Evolutionary conservation across 2,329 filamentous ascomycete species (phyloP).

Genomic region (Colletotrichum plurivorum): DNA sequence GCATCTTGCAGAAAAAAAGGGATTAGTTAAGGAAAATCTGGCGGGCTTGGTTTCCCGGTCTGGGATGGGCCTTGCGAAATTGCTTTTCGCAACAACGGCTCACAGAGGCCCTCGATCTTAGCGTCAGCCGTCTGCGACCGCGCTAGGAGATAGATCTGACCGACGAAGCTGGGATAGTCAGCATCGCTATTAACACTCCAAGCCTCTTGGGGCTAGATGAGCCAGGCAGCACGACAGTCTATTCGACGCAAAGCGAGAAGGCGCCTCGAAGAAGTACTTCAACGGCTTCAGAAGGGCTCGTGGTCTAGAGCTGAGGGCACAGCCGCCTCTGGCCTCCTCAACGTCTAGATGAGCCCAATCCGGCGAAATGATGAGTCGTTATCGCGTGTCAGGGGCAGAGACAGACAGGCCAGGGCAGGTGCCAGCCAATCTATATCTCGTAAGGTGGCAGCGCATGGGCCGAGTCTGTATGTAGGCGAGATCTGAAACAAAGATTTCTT

Average conservation of each 20-base stretch:
- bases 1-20: conserved; percentile 2
- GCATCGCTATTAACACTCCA: background rate
- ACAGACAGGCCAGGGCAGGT: conserved; percentile 12
- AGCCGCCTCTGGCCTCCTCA: background rate
- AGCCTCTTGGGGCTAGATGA: conserved; percentile 5
- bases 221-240: background rate
- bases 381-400: conserved; percentile 20
- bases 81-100: background rate
- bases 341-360: conserved; percentile 21
- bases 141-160: background rate
- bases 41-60: conserved; percentile 14
- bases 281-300: background rate
- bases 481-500: conserved; percentile 40
- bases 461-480: conserved; percentile 27
- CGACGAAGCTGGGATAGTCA: background rate
- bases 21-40: background rate
- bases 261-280: no score
- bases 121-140: conserved; percentile 9
- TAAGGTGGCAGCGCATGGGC: conserved; percentile 21
- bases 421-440: conserved; percentile 14
- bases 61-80: conserved; percentile 5
- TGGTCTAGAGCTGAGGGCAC: background rate
- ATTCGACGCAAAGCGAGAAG: background rate
- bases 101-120: conserved; percentile 19
- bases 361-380: conserved; percentile 25